These are phyloP conservation scores for Larix sibirica DNA, from an alignment of 83 land plant genomes.

Conservation along the genomic window DNA sequence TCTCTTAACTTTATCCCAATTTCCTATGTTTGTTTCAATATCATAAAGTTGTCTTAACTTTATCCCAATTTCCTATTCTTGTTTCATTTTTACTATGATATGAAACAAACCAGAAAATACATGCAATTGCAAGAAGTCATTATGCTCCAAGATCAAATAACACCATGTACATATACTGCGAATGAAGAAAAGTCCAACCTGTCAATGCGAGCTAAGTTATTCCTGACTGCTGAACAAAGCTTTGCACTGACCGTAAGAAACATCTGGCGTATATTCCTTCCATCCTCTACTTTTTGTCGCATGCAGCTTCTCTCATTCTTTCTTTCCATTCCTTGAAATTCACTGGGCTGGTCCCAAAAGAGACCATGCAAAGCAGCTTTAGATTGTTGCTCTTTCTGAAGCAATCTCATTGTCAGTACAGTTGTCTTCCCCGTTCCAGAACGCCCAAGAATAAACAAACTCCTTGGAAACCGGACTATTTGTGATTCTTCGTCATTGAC, in stretches of 20 bases:
- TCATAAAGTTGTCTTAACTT: too few species aligned
- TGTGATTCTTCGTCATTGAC: constrained; percentile 58
- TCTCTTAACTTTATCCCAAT: too few species aligned
- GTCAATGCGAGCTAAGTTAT: constrained; percentile 36
- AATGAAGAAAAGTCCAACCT: constrained; percentile 36
- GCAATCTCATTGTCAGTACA: constrained; percentile 59
- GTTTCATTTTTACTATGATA: too few species aligned
- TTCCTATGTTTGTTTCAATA: too few species aligned
- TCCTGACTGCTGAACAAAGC: constrained; percentile 70
- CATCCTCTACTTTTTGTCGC: not conserved
- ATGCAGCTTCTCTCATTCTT: not conserved
- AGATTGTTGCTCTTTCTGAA: constrained; percentile 46
- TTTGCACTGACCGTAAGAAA: constrained; percentile 72
- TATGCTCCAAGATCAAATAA: not conserved
- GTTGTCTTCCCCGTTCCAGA: constrained; percentile 90
- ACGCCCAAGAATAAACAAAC: constrained; percentile 66
- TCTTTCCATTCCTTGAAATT: not conserved
- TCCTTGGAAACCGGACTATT: constrained; percentile 37
- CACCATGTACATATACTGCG: too few species aligned
- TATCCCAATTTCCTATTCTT: too few species aligned
- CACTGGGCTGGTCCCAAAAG: not conserved
- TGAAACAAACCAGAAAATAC: too few species aligned
- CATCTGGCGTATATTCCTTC: constrained; percentile 37
- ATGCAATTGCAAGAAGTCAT: not conserved
- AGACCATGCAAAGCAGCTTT: constrained; percentile 23